Evolutionary conservation across 805 yeast species (phyloP).

Genomic region (Diddensiella caesifluorescens): DNA sequence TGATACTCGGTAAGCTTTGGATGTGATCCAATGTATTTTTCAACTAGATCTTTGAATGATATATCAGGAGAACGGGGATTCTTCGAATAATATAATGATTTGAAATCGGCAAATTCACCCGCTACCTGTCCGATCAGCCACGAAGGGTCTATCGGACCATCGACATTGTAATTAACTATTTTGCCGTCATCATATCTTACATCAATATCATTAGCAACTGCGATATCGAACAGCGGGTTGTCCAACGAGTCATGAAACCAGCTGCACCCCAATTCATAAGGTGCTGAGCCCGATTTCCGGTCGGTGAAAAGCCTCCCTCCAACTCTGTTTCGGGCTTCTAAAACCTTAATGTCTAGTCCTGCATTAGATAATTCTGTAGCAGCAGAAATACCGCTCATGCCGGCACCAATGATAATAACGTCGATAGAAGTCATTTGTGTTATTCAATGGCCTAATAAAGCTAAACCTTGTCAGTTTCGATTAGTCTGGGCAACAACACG

Average conservation of each 20-base stretch:
- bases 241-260: slow-evolving; percentile 84
- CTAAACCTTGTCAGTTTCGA: too few species aligned
- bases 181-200: slow-evolving; percentile 46
- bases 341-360: slow-evolving; percentile 46
- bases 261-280: slow-evolving; percentile 56
- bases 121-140: background rate
- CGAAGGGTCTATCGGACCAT: slow-evolving; percentile 4
- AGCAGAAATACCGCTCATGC: slow-evolving; percentile 72
- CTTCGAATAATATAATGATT: background rate
- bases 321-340: slow-evolving; percentile 63
- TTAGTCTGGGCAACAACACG: too few species aligned
- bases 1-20: slow-evolving; percentile 33
- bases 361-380: slow-evolving; percentile 46
- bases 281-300: slow-evolving; percentile 54
- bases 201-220: slow-evolving; percentile 27
- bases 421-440: slow-evolving; percentile 2
- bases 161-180: slow-evolving; percentile 27
- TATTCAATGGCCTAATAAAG: too few species aligned
- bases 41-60: background rate
- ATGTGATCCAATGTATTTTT: background rate
- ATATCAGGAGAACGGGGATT: background rate
- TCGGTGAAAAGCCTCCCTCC: slow-evolving; percentile 60
- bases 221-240: slow-evolving; percentile 58
- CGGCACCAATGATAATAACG: slow-evolving; percentile 69
- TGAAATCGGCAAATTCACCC: background rate